Conservation (phyloP, 805 yeast genomes). For the Candida maris region DNA sequence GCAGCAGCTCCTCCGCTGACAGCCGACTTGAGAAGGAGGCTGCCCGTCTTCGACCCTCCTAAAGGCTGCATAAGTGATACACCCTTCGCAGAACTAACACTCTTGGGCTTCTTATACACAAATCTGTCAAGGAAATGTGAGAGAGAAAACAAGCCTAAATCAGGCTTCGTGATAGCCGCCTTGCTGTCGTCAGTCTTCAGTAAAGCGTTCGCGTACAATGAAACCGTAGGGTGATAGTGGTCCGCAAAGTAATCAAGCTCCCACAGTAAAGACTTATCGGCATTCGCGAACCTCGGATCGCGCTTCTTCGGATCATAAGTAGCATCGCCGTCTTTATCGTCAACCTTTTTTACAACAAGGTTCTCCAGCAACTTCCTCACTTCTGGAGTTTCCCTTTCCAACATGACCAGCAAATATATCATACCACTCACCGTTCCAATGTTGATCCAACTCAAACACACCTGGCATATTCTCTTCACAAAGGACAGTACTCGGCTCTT, state of each 20-base stretch:
- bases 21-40: constrained; percentile 65
- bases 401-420: constrained; percentile 67
- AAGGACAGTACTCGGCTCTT: constrained; percentile 76
- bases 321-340: constrained; percentile 24
- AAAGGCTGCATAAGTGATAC: constrained; percentile 96
- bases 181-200: constrained; percentile 43
- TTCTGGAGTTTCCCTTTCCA: constrained; percentile 61
- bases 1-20: constrained; percentile 51
- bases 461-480: constrained; percentile 84
- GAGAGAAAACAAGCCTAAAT: constrained; percentile 81
- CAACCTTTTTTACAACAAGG: constrained; percentile 47
- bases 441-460: constrained; percentile 81
- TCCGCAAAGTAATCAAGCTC: constrained; percentile 68
- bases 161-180: constrained; percentile 58
- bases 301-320: constrained; percentile 81
- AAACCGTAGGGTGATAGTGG: constrained; percentile 92
- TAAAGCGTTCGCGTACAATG: constrained; percentile 69
- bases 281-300: constrained; percentile 91
- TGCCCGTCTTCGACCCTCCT: constrained; percentile 76
- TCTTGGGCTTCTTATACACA: constrained; percentile 89
- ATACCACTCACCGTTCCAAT: constrained; percentile 87
- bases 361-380: constrained; percentile 59
- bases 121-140: constrained; percentile 92
- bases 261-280: constrained; percentile 80
- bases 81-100: constrained; percentile 71